Conservation (phyloP, 176 grass and related monocot genomes). For the Rhynchospora breviuscula region DNA sequence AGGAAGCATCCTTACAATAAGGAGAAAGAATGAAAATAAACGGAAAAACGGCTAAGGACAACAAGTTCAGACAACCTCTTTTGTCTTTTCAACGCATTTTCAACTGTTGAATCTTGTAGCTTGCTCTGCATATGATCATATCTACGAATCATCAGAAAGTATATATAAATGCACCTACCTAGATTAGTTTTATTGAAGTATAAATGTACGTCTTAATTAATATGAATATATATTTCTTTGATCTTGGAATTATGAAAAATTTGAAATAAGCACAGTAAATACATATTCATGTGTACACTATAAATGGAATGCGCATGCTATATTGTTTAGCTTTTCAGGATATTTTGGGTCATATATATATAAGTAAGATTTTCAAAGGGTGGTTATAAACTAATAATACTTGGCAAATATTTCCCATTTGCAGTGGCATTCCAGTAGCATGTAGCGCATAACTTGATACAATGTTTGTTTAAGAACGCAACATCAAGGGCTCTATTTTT, state of each 20-base stretch:
- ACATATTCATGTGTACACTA: too few species aligned
- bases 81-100: not conserved
- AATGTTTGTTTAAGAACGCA: not conserved
- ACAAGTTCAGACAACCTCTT: not conserved
- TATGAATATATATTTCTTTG: not conserved
- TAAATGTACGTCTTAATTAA: not conserved
- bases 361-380: too few species aligned
- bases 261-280: too few species aligned
- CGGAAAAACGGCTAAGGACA: constrained; percentile 3
- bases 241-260: not conserved
- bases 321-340: too few species aligned
- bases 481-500: not conserved
- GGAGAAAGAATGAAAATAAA: not conserved
- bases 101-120: not conserved
- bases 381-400: too few species aligned
- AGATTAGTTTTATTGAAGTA: not conserved
- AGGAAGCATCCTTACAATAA: not conserved
- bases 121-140: not conserved
- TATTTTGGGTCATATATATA: too few species aligned
- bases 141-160: too few species aligned
- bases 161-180: too few species aligned
- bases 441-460: not conserved
- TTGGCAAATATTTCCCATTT: too few species aligned
- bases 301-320: too few species aligned
- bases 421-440: not conserved